Percentiles rank a stretch among this genome's conserved stretches.
Conservation (phyloP, 192 early-diverging fungal genomes). For the Coemansia sp. region DNA sequence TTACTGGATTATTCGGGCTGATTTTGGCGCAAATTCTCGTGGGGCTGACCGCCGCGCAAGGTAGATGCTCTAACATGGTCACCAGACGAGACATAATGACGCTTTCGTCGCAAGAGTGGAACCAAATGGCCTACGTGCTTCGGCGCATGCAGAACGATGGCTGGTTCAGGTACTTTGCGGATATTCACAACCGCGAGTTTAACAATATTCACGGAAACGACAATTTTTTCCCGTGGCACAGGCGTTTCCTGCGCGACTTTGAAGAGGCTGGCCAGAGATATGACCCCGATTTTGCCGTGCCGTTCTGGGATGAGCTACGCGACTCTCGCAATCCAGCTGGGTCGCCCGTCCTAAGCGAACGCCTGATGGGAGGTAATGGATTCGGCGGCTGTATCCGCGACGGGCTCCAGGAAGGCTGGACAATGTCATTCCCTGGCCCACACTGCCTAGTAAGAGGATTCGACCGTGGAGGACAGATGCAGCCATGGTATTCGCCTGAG, state of each 20-base stretch:
- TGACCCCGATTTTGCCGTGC: slow-evolving; percentile 50
- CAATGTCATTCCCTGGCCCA: slow-evolving; percentile 30
- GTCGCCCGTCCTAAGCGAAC: slow-evolving; percentile 33
- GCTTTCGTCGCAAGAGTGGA: slow-evolving; percentile 46
- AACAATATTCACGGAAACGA: slow-evolving; percentile 54
- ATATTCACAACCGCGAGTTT: slow-evolving; percentile 48
- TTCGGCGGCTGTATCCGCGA: slow-evolving; percentile 50
- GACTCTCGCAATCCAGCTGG: slow-evolving; percentile 52
- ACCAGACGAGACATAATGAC: slow-evolving; percentile 38
- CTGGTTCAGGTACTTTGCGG: slow-evolving; percentile 43
- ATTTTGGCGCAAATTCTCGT: slow-evolving; percentile 15
- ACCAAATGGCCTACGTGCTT: slow-evolving; percentile 25
- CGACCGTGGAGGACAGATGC: slow-evolving; percentile 37
- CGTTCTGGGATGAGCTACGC: slow-evolving; percentile 63
- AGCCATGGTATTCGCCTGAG: slow-evolving; percentile 50
- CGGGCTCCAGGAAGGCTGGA: slow-evolving; percentile 41
- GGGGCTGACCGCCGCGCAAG: slow-evolving; percentile 26
- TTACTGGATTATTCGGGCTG: slow-evolving; percentile 10
- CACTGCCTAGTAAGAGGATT: slow-evolving; percentile 45
- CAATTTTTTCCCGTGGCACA: slow-evolving; percentile 59
- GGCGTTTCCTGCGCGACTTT: slow-evolving; percentile 54
- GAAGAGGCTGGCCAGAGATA: slow-evolving; percentile 55
- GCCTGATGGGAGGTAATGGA: slow-evolving; percentile 42
- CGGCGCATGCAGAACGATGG: slow-evolving; percentile 47
- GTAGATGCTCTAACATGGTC: slow-evolving; percentile 28